These are phyloP conservation scores for Botrytis tulipae DNA, from an alignment of 2,329 filamentous ascomycete genomes.

Conservation along the genomic window DNA sequence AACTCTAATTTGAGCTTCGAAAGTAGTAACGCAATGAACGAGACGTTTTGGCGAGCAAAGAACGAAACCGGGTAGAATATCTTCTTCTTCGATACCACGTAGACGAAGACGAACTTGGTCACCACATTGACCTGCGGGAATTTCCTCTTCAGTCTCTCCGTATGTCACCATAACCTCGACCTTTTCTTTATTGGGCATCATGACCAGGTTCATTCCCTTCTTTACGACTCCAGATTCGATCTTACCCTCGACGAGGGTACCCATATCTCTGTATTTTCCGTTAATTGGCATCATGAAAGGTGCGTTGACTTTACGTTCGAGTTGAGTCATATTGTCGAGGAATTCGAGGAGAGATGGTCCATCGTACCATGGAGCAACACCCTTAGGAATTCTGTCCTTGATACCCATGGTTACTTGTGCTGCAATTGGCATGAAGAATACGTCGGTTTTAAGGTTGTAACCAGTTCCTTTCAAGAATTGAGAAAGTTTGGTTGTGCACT, in stretches of 20 bases:
- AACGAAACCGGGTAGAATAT: constrained; percentile 92
- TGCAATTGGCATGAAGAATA: constrained; percentile 94
- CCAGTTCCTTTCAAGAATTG: constrained; percentile 89
- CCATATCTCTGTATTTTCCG: constrained; percentile 95
- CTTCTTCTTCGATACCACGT: constrained; percentile 95
- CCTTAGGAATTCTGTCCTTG: constrained; percentile 80
- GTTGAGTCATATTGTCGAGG: constrained; percentile 86
- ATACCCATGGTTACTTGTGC: constrained; percentile 84
- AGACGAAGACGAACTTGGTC: constrained; percentile 92
- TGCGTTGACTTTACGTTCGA: constrained; percentile 94
- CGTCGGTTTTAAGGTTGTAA: constrained; percentile 90
- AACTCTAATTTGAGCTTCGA: constrained; percentile 96
- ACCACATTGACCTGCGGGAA: constrained; percentile 77
- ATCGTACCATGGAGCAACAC: constrained; percentile 76
- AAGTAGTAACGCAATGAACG: constrained; percentile 83
- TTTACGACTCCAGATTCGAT: constrained; percentile 92
- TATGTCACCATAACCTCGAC: constrained; percentile 83
- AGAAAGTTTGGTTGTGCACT: constrained; percentile 85
- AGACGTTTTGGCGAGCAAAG: constrained; percentile 91
- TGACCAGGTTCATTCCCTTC: constrained; percentile 79
- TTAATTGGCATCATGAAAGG: constrained; percentile 99
- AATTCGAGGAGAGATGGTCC: constrained; percentile 92
- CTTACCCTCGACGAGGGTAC: constrained; percentile 96
- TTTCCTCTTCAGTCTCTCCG: constrained; percentile 94
- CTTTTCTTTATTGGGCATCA: constrained; percentile 92